Evolutionary conservation across 164 flowering plant genomes (phyloP).

Genomic region (Stephania yunnanensis): DNA sequence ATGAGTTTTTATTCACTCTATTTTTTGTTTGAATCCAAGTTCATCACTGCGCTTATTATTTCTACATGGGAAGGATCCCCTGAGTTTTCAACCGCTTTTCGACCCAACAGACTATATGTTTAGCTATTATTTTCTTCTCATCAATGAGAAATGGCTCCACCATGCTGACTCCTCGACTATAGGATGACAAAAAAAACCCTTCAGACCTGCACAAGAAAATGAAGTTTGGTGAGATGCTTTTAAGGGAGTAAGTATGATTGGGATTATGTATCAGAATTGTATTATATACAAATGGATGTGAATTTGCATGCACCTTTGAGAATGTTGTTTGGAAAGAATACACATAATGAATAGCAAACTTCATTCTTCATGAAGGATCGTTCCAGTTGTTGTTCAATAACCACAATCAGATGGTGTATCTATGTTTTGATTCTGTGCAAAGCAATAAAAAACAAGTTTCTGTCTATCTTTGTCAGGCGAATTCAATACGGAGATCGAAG

Average conservation of each 20-base stretch:
- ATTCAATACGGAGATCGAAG: too few species aligned
- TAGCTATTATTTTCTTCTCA: slow-evolving; percentile 72
- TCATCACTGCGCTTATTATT: slow-evolving; percentile 20
- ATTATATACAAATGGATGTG: neutral
- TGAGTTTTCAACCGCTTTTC: slow-evolving; percentile 89
- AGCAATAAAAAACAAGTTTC: too few species aligned
- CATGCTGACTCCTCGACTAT: slow-evolving; percentile 64
- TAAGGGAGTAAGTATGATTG: neutral
- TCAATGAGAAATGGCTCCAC: slow-evolving; percentile 85
- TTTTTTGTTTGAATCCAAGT: slow-evolving; percentile 3
- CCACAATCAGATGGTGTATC: neutral
- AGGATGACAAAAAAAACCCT: slow-evolving; percentile 79
- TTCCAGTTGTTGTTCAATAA: slow-evolving; percentile 50
- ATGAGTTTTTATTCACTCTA: slow-evolving; percentile 3
- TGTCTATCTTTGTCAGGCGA: too few species aligned
- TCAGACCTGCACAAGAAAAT: slow-evolving; percentile 47
- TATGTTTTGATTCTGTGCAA: too few species aligned
- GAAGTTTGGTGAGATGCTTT: neutral
- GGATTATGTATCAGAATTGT: neutral
- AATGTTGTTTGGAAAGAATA: slow-evolving; percentile 64
- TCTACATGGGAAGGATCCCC: slow-evolving; percentile 82
- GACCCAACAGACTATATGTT: slow-evolving; percentile 81
- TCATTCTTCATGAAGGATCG: slow-evolving; percentile 65
- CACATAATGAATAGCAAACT: slow-evolving; percentile 63
- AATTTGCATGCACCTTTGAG: slow-evolving; percentile 48